These are phyloP conservation scores for Phytophthora tentaculata DNA, from an alignment of 352 stramenopile genomes.

Conservation along the genomic window DNA sequence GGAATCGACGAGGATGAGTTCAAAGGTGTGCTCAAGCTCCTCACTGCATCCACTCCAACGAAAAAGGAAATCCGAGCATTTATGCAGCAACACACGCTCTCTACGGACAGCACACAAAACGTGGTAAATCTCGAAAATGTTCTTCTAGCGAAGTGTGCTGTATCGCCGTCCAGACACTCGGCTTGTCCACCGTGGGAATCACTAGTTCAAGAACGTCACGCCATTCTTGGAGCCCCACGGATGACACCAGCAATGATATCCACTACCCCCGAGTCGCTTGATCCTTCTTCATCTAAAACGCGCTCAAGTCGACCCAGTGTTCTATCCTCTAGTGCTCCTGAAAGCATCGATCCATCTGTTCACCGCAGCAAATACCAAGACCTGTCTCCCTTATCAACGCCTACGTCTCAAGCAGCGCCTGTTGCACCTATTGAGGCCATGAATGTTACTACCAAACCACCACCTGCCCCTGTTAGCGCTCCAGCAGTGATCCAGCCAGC, in stretches of 20 bases:
- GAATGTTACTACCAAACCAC: slow-evolving; percentile 16
- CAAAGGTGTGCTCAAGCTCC: slow-evolving; percentile 76
- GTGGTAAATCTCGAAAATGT: slow-evolving; percentile 72
- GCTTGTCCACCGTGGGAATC: slow-evolving; percentile 76
- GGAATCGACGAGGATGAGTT: slow-evolving; percentile 82
- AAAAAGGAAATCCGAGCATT: slow-evolving; percentile 79
- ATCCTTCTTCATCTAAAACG: slow-evolving; percentile 5
- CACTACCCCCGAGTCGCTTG: slow-evolving; percentile 1
- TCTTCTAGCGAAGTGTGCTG: slow-evolving; percentile 72
- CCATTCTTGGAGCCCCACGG: slow-evolving; percentile 34
- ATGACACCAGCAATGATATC: slow-evolving; percentile 11
- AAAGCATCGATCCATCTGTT: slow-evolving; percentile 6
- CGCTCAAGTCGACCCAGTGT: slow-evolving; percentile 13
- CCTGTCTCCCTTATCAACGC: slow-evolving; percentile 16
- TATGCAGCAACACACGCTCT: slow-evolving; percentile 62
- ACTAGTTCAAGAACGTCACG: slow-evolving; percentile 77
- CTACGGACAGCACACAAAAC: slow-evolving; percentile 57
- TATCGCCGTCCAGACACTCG: slow-evolving; percentile 73
- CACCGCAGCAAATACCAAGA: slow-evolving; percentile 14
- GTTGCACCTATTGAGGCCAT: slow-evolving; percentile 28
- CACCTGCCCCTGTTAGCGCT: slow-evolving; percentile 4
- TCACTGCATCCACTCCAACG: slow-evolving; percentile 72
- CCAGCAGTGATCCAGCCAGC: slow-evolving; percentile 4
- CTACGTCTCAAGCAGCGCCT: slow-evolving; percentile 16
- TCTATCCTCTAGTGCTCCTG: background rate